These are phyloP conservation scores for Saccharomyces paradoxus DNA, from an alignment of 805 yeast genomes.

Conservation along the genomic window DNA sequence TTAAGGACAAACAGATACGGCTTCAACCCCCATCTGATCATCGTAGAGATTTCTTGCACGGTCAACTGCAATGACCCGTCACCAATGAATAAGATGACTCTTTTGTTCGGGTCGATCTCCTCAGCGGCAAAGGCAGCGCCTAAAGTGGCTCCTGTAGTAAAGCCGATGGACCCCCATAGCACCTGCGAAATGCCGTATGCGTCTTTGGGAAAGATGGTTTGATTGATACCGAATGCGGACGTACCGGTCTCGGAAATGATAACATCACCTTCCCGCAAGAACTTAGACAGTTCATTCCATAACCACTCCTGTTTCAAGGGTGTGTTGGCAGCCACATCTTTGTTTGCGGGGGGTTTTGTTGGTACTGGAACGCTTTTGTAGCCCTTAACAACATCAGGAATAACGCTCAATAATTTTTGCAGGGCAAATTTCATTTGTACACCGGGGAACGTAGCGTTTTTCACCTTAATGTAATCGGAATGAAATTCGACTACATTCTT, in stretches of 20 bases:
- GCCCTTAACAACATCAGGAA: neutral
- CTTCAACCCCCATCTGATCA: slow-evolving; percentile 48
- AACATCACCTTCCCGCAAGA: slow-evolving; percentile 51
- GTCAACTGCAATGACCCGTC: slow-evolving; percentile 63
- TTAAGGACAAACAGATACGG: slow-evolving; percentile 56
- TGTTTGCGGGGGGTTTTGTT: slow-evolving; percentile 7
- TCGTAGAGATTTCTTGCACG: slow-evolving; percentile 56
- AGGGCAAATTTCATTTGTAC: too few species aligned
- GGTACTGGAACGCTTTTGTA: slow-evolving; percentile 22
- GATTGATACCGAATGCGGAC: slow-evolving; percentile 53
- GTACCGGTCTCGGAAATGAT: slow-evolving; percentile 59
- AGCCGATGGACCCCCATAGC: slow-evolving; percentile 62
- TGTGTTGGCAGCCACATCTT: slow-evolving; percentile 33
- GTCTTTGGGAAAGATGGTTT: slow-evolving; percentile 46
- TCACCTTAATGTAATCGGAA: too few species aligned
- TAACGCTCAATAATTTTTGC: too few species aligned
- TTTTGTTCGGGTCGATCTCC: slow-evolving; percentile 43
- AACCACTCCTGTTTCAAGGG: slow-evolving; percentile 48
- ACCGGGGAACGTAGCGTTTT: too few species aligned
- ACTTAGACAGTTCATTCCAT: slow-evolving; percentile 50
- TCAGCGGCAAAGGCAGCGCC: slow-evolving; percentile 58
- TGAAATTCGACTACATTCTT: too few species aligned
- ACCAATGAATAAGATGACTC: slow-evolving; percentile 55
- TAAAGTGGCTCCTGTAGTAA: slow-evolving; percentile 47
- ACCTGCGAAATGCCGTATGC: slow-evolving; percentile 56